Evolutionary conservation across 2,329 filamentous ascomycete species (phyloP).

Genomic region (Thelonectria blattea): DNA sequence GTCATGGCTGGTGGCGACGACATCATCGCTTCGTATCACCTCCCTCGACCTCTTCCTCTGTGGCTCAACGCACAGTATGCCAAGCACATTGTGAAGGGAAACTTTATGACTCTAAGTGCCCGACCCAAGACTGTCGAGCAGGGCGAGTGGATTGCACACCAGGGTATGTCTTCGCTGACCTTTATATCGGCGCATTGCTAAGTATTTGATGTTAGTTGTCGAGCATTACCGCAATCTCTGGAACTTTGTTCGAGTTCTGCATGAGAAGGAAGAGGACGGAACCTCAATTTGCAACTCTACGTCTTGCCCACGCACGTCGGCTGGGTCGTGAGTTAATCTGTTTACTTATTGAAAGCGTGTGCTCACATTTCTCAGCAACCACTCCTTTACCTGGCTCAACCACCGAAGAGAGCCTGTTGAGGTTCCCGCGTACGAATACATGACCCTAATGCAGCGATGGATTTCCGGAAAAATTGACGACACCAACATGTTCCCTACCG

Average conservation of each 20-base stretch:
- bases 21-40: conserved; percentile 64
- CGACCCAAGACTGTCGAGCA: conserved; percentile 92
- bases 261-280: conserved; percentile 82
- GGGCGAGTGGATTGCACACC: conserved; percentile 95
- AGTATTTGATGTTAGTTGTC: conserved; percentile 67
- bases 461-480: conserved; percentile 96
- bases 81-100: conserved; percentile 92
- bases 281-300: conserved; percentile 82
- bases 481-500: conserved; percentile 86
- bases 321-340: conserved; percentile 75
- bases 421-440: conserved; percentile 91
- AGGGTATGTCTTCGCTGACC: conserved; percentile 62
- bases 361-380: conserved; percentile 61
- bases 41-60: conserved; percentile 68
- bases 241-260: conserved; percentile 87
- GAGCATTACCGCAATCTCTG: conserved; percentile 91
- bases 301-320: conserved; percentile 91
- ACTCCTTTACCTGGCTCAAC: conserved; percentile 97
- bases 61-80: conserved; percentile 80
- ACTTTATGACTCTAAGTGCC: conserved; percentile 96
- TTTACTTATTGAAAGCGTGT: neutral
- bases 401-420: conserved; percentile 86
- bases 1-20: conserved; percentile 57
- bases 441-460: conserved; percentile 95
- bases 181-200: conserved; percentile 4